Percentiles rank a stretch among this genome's conserved stretches.
These are phyloP conservation scores for Castanopsis chinensis DNA, from an alignment of 306 rosid species.

Conservation along the genomic window DNA sequence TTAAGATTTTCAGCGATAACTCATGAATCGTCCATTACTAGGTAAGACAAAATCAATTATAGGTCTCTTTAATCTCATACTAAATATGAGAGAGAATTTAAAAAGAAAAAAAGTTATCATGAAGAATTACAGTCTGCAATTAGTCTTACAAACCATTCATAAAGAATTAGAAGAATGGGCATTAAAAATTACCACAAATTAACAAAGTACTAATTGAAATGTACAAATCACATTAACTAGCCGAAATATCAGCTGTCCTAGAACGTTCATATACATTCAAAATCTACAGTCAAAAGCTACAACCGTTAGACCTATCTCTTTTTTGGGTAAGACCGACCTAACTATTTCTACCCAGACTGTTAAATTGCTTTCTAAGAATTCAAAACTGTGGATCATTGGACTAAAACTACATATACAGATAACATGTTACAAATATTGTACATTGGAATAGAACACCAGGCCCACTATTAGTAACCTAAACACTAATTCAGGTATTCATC, in stretches of 20 bases:
- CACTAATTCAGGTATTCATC: conserved; percentile 17
- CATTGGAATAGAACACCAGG: conserved; percentile 23
- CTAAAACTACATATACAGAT: conserved; percentile 32
- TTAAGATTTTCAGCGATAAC: no score
- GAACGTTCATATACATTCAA: conserved; percentile 36
- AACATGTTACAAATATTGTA: conserved; percentile 34
- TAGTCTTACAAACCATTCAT: not conserved
- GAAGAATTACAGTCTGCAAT: no score
- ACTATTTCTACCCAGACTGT: conserved; percentile 32
- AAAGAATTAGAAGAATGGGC: not conserved
- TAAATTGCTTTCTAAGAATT: not conserved
- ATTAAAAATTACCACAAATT: not conserved
- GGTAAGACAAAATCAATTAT: no score
- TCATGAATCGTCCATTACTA: no score
- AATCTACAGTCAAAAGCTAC: conserved; percentile 26
- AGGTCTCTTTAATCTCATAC: no score
- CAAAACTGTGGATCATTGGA: conserved; percentile 6
- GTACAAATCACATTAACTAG: conserved; percentile 28
- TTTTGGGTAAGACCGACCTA: conserved; percentile 4
- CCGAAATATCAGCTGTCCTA: conserved; percentile 21
- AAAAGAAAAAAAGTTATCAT: no score
- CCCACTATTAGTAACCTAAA: conserved; percentile 32
- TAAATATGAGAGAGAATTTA: no score
- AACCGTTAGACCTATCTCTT: conserved; percentile 16
- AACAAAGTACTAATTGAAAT: not conserved